Base-by-base conservation (phyloP, 2,329 filamentous ascomycete genomes). In the Penicillium sp. region DNA sequence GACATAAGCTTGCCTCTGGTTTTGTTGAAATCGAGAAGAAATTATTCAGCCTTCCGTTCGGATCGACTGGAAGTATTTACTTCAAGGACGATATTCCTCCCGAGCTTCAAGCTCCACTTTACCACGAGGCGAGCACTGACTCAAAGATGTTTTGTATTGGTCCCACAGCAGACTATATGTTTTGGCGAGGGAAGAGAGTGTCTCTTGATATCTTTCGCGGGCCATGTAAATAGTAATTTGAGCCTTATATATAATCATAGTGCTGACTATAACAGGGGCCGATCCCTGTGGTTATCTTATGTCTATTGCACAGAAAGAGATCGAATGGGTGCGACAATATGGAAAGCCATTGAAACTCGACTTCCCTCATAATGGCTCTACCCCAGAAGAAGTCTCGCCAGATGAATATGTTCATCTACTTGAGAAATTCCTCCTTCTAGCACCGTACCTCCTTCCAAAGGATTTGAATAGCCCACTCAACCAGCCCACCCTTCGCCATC, bases 141-240 rank as follows among this genome's bases (percentile, higher is more conserved):
- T 10, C 26, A 6, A 14, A 29, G 26, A 10, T 29, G 13, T 29
- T 10, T 29, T 29, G 8, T 14, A 14, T 29, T 29, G 26, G 13
- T 29, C 13, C 13, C 8, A 29, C 26, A 9, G 26, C 13, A 29
- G 26, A 29, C 13, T 29, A 10, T 29, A 29, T 29, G 26, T 29
- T 29, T 29, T 29, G 26, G 13, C 13, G 13, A 9, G 41, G 39
- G 40, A 43, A 33, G 21, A 26, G 26, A 14, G 26, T 2, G 13
- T 10, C 8, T 29, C 26, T 29, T 6, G 26, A 29, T 29, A 23
- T 23, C 21, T 23, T 23, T 23, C 21, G 21, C 11, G 21, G 21
- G 21, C 21, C 21, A 23, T 23, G 21, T 23, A 11, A 23, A 1
- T 23, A n/a, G n/a, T n/a, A n/a, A n/a, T n/a, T n/a, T n/a, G n/a